Percentiles rank a stretch among this genome's conserved stretches.
Conservation (phyloP, 140 eudicot species). For the Cichorium intybus region DNA sequence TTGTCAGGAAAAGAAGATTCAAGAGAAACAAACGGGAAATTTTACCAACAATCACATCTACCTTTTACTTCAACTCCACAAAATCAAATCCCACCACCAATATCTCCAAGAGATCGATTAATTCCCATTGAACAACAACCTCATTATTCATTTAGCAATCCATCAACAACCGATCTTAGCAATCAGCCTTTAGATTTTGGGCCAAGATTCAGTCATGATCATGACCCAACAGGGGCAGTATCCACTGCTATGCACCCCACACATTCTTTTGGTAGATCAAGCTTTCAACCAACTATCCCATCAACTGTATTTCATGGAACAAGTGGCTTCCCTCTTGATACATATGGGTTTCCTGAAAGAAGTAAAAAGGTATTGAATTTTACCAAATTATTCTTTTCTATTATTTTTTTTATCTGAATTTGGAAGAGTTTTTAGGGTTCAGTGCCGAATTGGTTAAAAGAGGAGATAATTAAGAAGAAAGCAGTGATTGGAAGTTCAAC, state of each 20-base stretch:
- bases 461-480: slow-evolving; percentile 86
- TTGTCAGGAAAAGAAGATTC: slow-evolving; percentile 69
- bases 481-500: slow-evolving; percentile 61
- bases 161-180: slow-evolving; percentile 47
- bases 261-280: slow-evolving; percentile 57
- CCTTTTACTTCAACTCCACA: slow-evolving; percentile 44
- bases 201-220: slow-evolving; percentile 54
- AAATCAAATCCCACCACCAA: slow-evolving; percentile 42
- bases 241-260: slow-evolving; percentile 41
- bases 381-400: background rate
- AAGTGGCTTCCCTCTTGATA: slow-evolving; percentile 56
- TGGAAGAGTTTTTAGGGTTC: slow-evolving; percentile 54
- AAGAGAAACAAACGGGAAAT: slow-evolving; percentile 40
- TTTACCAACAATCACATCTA: slow-evolving; percentile 43
- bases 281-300: slow-evolving; percentile 60
- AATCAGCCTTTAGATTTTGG: slow-evolving; percentile 78
- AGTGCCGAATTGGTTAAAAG: slow-evolving; percentile 97
- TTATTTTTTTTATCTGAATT: slow-evolving; percentile 4
- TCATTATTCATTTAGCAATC: slow-evolving; percentile 51
- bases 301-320: slow-evolving; percentile 54
- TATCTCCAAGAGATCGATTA: slow-evolving; percentile 44
- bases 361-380: slow-evolving; percentile 64
- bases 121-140: slow-evolving; percentile 56
- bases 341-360: slow-evolving; percentile 65
- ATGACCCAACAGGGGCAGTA: slow-evolving; percentile 34